Percentiles rank a stretch among this genome's conserved stretches.
Evolutionary conservation across 805 yeast genomes (phyloP).

Genomic region (Candida piceae): DNA sequence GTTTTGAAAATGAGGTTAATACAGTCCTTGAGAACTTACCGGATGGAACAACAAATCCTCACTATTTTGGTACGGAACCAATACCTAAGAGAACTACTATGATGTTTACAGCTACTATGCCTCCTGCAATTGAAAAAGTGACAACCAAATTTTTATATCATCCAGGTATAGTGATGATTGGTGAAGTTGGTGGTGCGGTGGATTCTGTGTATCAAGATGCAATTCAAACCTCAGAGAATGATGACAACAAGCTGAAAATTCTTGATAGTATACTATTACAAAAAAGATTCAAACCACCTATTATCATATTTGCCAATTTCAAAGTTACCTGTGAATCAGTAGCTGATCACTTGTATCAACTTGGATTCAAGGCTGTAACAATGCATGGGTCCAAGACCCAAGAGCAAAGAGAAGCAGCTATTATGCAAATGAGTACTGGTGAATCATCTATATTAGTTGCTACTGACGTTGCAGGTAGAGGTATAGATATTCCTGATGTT

Average conservation of each 20-base stretch:
- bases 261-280: conserved; percentile 34
- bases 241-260: conserved; percentile 39
- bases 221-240: conserved; percentile 42
- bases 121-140: conserved; percentile 62
- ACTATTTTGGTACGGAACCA: conserved; percentile 20
- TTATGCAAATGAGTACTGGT: conserved; percentile 52
- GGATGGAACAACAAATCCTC: conserved; percentile 36
- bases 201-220: conserved; percentile 70
- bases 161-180: conserved; percentile 65
- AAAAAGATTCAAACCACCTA: conserved; percentile 41
- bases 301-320: conserved; percentile 78
- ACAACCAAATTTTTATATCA: conserved; percentile 54
- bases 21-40: conserved; percentile 57
- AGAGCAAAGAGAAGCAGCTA: conserved; percentile 76
- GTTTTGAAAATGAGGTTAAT: conserved; percentile 78
- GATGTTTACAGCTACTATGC: conserved; percentile 96
- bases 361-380: conserved; percentile 48
- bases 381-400: conserved; percentile 89
- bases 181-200: conserved; percentile 58
- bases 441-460: conserved; percentile 68
- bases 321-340: conserved; percentile 69
- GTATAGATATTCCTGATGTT: conserved; percentile 86
- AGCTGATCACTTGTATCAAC: conserved; percentile 42
- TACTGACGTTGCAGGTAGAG: conserved; percentile 95
- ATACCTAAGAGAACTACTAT: conserved; percentile 53